A percentile compares a stretch with the other conserved stretches of the same genome.
Evolutionary conservation across 306 rosid genomes (phyloP).

Genomic region (Vigna angularis): DNA sequence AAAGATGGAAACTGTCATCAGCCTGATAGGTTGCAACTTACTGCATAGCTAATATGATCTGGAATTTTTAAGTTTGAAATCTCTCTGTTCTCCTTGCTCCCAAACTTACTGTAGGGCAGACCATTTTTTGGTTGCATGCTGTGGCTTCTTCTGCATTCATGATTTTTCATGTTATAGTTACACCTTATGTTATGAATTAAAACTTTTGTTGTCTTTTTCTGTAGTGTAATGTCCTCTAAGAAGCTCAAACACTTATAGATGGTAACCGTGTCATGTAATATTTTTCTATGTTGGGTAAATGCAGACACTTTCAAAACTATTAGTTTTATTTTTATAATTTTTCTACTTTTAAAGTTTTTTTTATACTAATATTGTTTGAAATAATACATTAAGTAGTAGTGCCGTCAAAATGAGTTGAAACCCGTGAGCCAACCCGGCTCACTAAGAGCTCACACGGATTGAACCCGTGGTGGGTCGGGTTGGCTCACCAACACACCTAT

Average conservation of each 20-base stretch:
- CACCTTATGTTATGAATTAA: slow-evolving; percentile 11
- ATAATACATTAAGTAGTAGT: background rate
- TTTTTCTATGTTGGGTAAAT: background rate
- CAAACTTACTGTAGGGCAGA: background rate
- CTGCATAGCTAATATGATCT: slow-evolving; percentile 3
- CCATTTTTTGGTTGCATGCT: slow-evolving; percentile 2
- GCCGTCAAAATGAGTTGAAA: no score
- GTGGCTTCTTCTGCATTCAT: background rate
- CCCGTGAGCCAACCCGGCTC: no score
- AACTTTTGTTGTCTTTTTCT: slow-evolving; percentile 10
- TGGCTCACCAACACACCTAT: no score
- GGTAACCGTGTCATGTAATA: background rate
- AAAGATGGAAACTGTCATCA: background rate
- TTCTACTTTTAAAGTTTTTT: background rate
- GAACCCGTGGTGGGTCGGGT: no score
- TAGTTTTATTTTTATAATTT: background rate
- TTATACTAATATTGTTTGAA: background rate
- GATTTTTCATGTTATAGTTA: background rate
- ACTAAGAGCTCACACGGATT: no score
- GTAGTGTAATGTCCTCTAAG: background rate
- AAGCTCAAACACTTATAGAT: background rate
- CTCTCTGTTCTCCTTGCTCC: background rate
- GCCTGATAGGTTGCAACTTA: background rate
- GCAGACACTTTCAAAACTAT: background rate
- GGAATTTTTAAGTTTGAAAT: slow-evolving; percentile 21